Base-by-base conservation (phyloP, 2,329 filamentous ascomycete species). In the Helminthosporium solani region DNA sequence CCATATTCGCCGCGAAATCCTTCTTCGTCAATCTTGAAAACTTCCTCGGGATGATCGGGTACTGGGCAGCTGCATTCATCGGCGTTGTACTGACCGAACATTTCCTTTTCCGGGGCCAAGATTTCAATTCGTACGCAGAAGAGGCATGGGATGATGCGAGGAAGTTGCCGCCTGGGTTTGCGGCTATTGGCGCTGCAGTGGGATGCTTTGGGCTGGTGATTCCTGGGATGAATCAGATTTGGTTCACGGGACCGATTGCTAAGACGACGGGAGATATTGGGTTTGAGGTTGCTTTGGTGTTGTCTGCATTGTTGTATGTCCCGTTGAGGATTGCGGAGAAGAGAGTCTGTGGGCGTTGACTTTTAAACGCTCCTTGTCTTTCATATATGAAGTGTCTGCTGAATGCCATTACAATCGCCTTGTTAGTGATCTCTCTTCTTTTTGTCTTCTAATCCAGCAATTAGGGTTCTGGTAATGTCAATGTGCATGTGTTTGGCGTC, bases 201-300 rank as follows among this genome's bases (percentile, higher is more conserved):
- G 47, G 70, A 2, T 69, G 67, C 44, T 74, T 75, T 54, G 72
- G 54, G 4, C 52, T 84, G 7, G 75, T 84, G 2, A 71, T 85
- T 6, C 82, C 82, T 0, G 79, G 77, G 25, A 84, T 85, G 77
- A 74, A 73, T 8, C 79, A 83, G 64, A 77, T 75, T 3, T 85
- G 81, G 81, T 85, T 77, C 58, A 78, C 74, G 7, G 82, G 82
- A 0, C 82, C 82, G 0, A 79, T 85, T 54, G 82, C 81, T 0
- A 67, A 75, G 64, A 76, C 57, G 28, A 83, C 82, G 9, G 83
- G 83, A 0, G 83, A 86, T 52, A 79, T 86, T 61, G 84, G 83
- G 0, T 85, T 86, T 46, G 83, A 86, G 70, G 68, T 83, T 62
- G 82, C 82, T 0, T 78, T 85, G 57, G 73, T 74, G 21, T 60